phyloP scores from a whole-genome alignment of 2,329 filamentous ascomycete species.

The Pseudogymnoascus sp. region DNA sequence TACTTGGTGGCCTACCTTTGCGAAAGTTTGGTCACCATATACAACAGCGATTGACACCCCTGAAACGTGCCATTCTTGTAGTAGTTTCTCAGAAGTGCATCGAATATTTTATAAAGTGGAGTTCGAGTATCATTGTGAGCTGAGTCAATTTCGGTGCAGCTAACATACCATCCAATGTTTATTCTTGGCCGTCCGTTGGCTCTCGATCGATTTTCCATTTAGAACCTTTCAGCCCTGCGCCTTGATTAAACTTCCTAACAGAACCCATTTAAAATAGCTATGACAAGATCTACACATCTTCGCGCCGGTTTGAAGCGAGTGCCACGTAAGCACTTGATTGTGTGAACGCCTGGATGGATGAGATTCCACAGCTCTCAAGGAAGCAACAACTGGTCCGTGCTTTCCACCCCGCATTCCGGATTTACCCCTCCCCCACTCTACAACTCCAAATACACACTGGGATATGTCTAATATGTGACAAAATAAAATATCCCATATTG shows the following conservation, averaged over 20 bases:
- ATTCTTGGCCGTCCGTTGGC: not conserved
- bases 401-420: not conserved
- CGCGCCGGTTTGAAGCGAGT: not conserved
- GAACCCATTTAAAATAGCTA: not conserved
- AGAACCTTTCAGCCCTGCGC: not conserved
- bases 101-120: slow-evolving; percentile 20
- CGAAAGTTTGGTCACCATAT: slow-evolving; percentile 35
- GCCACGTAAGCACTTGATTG: not conserved
- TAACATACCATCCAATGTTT: not conserved
- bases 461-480: not conserved
- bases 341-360: not conserved
- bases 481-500: not conserved
- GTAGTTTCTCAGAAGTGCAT: slow-evolving; percentile 23
- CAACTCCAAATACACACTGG: not conserved
- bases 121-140: not conserved
- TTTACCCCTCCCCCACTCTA: not conserved
- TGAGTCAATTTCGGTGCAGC: not conserved
- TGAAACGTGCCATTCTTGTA: slow-evolving; percentile 39
- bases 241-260: not conserved
- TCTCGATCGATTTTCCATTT: not conserved
- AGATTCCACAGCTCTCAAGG: not conserved
- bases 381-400: not conserved
- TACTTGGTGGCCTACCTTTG: slow-evolving; percentile 29
- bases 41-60: slow-evolving; percentile 41
- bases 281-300: not conserved